Evolutionary conservation across 495 filamentous ascomycete genomes (phyloP).

Genomic region (Lindgomyces ingoldianus): DNA sequence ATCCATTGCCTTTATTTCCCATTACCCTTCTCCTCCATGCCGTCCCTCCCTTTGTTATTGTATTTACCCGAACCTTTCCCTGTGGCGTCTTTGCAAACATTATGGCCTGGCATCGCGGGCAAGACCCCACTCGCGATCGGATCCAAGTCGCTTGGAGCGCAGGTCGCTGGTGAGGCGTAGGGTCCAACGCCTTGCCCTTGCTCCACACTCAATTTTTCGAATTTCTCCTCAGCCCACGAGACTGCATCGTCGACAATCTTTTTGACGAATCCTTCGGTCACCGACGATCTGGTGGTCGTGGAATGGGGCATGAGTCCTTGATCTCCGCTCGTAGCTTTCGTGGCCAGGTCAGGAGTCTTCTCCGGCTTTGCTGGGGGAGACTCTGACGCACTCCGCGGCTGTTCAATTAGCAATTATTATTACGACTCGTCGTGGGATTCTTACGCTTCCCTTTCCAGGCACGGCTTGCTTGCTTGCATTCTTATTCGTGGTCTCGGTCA

Average conservation of each 20-base stretch:
- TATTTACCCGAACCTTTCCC: background rate
- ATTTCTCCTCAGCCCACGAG: constrained; percentile 1
- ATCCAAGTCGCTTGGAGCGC: background rate
- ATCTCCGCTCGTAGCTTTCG: background rate
- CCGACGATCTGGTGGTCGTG: background rate
- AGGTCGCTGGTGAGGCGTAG: constrained; percentile 7
- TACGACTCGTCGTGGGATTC: no score
- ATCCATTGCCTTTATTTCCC: no score
- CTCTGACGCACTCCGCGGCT: no score
- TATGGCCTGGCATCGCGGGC: background rate
- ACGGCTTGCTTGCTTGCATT: no score
- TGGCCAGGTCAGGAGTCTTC: no score
- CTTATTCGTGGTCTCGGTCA: no score
- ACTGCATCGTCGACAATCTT: background rate
- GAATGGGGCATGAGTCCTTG: constrained; percentile 7
- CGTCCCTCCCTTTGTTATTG: background rate
- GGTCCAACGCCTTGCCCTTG: background rate
- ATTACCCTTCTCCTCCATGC: no score
- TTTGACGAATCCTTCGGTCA: background rate
- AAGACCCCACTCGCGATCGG: constrained; percentile 1
- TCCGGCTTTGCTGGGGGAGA: no score
- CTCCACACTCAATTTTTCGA: background rate
- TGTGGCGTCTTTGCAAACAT: background rate
- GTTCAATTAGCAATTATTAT: no score
- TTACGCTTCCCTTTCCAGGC: no score